Conservation (phyloP, 2,329 filamentous ascomycete genomes). For the Dryadomyces quercivorus region DNA sequence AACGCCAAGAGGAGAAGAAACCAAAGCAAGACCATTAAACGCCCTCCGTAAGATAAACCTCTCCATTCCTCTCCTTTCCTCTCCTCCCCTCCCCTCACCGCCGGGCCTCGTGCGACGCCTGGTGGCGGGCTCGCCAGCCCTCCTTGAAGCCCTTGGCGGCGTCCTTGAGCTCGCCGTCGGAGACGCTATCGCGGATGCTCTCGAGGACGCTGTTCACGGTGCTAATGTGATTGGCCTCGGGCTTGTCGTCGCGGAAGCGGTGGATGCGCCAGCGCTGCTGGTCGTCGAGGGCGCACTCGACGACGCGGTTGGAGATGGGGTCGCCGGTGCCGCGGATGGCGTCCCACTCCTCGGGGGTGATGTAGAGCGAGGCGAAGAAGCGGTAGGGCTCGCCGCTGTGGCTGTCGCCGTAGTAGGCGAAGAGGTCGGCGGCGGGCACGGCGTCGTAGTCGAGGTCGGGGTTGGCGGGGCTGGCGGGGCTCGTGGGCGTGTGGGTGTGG, state of each 20-base stretch:
- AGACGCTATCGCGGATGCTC: conserved; percentile 78
- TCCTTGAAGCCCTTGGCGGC: conserved; percentile 60
- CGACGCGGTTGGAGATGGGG: conserved; percentile 73
- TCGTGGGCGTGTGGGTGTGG: conserved; percentile 16
- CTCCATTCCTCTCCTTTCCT: neutral
- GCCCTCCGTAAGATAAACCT: too few relatives aligned
- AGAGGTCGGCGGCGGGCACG: conserved; percentile 59
- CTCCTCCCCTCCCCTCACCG: neutral
- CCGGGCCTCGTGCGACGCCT: conserved; percentile 3
- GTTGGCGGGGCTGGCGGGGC: conserved; percentile 47
- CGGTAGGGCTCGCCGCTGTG: conserved; percentile 40
- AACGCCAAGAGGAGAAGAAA: too few relatives aligned
- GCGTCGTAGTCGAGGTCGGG: conserved; percentile 70
- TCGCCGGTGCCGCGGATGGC: conserved; percentile 59
- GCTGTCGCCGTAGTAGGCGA: conserved; percentile 50
- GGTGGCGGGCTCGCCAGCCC: conserved; percentile 60
- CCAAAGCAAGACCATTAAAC: neutral
- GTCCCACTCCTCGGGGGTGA: conserved; percentile 75
- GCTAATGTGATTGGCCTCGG: conserved; percentile 75
- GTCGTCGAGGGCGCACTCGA: conserved; percentile 78
- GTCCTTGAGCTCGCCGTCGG: conserved; percentile 64
- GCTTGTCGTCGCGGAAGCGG: conserved; percentile 86
- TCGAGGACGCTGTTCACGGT: conserved; percentile 79
- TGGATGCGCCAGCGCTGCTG: conserved; percentile 72
- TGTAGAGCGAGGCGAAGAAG: conserved; percentile 52